Base-by-base conservation (phyloP, 202 grass and related monocot species). In the Panicum virgatum region DNA sequence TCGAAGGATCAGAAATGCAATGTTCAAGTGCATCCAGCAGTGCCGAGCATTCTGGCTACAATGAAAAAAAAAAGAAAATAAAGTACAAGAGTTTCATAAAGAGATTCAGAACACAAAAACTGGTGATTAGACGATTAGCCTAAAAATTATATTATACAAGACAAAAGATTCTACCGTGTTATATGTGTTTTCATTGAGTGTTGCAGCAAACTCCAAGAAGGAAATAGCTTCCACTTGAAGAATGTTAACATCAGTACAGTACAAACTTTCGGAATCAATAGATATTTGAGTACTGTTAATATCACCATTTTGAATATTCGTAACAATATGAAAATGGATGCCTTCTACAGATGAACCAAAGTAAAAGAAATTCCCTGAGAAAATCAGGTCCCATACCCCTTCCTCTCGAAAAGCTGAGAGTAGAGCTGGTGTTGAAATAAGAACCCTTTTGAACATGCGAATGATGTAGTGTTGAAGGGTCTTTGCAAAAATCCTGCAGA, bases 211-310 rank as follows among this genome's bases (percentile, higher is more conserved):
- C 87, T 98, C 96, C 90, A 98, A 87, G 75, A 98, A 98, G 53
- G 90, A 98, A 86, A 98, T 93, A 81, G 90, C 96, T 87, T 98
- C 96, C n/a, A 79, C 75, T 88, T 95, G 96, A 88, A 98, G 72
- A 76, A 86, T 89, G 26, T 93, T 90, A 42, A 90, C 83, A 63
- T 90, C 79, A 64, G 51, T 59, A 73, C 62, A 84, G 83, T 90
- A 83, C 76, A 58, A 58, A 40, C 68, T 88, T 80, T 87, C 48
- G 51, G 68, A 61, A 62, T 30, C 62, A 75, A 62, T 69, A 80
- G 79, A 73, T 50, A 69, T 82, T 19, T 3, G 72, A 66, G 77
- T 69, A 62, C 44, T 52, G 53, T 38, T 77, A 80, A 75, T 80
- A 61, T 82, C 80, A 66, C 80, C 80, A 68, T 69, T 66, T 85